These are phyloP conservation scores for Fragaria ananassa DNA, from an alignment of 306 rosid genomes.

Conservation along the genomic window DNA sequence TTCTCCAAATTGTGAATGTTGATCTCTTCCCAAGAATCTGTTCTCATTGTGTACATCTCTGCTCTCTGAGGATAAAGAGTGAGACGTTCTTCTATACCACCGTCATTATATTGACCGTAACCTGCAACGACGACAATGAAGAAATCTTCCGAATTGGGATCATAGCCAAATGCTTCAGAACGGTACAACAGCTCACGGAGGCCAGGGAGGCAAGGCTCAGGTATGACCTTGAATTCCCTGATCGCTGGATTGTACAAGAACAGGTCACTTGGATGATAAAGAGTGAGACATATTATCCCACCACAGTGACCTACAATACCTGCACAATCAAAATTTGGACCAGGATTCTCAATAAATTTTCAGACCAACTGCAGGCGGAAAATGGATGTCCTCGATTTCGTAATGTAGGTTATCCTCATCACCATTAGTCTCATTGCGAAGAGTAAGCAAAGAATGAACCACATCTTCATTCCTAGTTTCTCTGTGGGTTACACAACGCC, in stretches of 20 bases:
- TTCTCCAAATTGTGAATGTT: neutral
- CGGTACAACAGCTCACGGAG: neutral
- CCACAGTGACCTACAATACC: constrained; percentile 9
- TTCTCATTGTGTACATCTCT: neutral
- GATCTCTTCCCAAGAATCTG: constrained; percentile 22
- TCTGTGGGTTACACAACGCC: too few species aligned
- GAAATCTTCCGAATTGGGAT: neutral
- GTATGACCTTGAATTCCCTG: neutral
- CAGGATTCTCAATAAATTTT: neutral
- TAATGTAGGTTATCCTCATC: neutral
- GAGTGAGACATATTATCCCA: constrained; percentile 12
- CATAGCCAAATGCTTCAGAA: constrained; percentile 12
- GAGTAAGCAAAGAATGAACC: neutral
- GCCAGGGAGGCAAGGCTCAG: neutral
- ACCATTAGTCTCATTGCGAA: neutral
- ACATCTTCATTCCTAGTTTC: too few species aligned
- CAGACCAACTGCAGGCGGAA: neutral
- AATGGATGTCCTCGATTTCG: neutral
- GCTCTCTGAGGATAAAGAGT: neutral
- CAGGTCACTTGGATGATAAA: neutral
- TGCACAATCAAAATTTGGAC: neutral
- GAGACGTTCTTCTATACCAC: neutral
- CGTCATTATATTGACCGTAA: neutral
- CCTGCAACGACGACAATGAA: neutral
- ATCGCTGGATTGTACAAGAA: constrained; percentile 10